These are phyloP conservation scores for Calonectria pauciramosa DNA, from an alignment of 2,329 filamentous ascomycete genomes.

Conservation along the genomic window DNA sequence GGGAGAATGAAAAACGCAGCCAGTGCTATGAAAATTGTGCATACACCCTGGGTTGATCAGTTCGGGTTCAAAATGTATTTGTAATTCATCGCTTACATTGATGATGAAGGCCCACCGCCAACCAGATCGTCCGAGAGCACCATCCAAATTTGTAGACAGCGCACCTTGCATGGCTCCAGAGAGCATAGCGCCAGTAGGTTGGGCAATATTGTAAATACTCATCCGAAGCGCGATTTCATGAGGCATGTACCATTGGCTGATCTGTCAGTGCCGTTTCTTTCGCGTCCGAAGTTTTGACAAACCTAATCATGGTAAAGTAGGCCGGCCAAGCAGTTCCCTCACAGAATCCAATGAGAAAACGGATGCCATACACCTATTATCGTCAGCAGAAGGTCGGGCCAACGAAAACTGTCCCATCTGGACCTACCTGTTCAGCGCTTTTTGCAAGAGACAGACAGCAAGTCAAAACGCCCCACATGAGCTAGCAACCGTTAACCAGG, in stretches of 20 bases:
- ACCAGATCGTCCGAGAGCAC: constrained; percentile 20
- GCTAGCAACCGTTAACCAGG: background rate
- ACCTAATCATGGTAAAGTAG: constrained; percentile 32
- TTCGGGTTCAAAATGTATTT: background rate
- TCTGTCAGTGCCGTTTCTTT: too few species aligned
- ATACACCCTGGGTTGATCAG: background rate
- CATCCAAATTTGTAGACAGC: constrained; percentile 21
- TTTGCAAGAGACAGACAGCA: background rate
- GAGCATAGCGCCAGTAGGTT: constrained; percentile 27
- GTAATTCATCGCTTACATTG: constrained; percentile 7
- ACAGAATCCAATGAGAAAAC: constrained; percentile 26
- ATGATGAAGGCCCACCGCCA: constrained; percentile 33
- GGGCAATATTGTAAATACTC: constrained; percentile 30
- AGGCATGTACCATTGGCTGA: constrained; percentile 20
- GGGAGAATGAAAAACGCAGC: constrained; percentile 2
- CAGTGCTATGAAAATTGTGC: constrained; percentile 6
- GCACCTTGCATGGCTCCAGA: constrained; percentile 29
- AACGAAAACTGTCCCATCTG: too few species aligned
- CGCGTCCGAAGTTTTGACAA: too few species aligned
- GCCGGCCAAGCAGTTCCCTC: constrained; percentile 29
- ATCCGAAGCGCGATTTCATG: constrained; percentile 24
- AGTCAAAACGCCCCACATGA: constrained; percentile 1
- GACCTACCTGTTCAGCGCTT: background rate
- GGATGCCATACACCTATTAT: constrained; percentile 14
- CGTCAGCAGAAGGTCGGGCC: background rate